Conservation (phyloP, 495 filamentous ascomycete species). For the Neurospora sp. region DNA sequence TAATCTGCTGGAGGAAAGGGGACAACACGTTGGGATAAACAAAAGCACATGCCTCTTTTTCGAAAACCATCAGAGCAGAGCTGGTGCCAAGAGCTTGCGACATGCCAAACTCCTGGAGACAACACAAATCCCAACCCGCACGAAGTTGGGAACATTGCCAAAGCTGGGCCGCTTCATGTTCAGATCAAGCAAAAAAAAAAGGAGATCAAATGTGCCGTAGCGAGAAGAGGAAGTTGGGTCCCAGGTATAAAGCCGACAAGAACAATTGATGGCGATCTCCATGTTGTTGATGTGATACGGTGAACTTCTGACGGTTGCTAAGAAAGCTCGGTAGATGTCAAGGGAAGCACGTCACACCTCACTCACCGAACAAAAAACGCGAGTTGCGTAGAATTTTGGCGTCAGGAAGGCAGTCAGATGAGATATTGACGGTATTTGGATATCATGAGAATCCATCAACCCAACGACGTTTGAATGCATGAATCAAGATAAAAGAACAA, state of each 20-base stretch:
- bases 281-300: neutral
- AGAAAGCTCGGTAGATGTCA: neutral
- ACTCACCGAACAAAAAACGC: neutral
- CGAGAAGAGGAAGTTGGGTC: neutral
- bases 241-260: neutral
- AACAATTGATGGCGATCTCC: neutral
- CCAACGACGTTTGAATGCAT: neutral
- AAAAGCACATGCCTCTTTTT: neutral
- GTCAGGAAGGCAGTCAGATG: neutral
- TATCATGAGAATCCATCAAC: neutral
- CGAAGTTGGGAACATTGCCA: neutral
- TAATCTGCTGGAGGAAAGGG: neutral
- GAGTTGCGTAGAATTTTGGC: neutral
- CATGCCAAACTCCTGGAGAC: neutral
- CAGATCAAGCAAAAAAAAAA: neutral
- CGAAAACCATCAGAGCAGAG: neutral
- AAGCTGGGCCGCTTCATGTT: neutral
- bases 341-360: neutral
- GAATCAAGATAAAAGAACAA: neutral
- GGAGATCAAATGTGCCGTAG: neutral
- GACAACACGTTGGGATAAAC: neutral
- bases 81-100: neutral
- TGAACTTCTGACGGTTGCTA: neutral
- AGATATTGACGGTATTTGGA: neutral
- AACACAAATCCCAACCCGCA: neutral